Evolutionary conservation across 2,329 filamentous ascomycete species (phyloP).

Genomic region (Fusarium nisikadoi): DNA sequence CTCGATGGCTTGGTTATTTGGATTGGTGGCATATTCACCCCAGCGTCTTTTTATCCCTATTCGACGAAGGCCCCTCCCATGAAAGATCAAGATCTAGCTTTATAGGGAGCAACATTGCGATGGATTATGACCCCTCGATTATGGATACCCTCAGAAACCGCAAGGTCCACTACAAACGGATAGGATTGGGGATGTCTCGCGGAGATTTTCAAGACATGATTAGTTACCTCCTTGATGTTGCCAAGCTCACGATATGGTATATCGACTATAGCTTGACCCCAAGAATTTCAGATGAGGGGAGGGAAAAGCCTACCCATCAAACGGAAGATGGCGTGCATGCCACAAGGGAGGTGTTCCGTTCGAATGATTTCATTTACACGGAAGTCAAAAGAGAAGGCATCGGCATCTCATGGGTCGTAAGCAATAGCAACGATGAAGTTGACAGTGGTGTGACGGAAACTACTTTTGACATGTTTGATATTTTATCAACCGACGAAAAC

Average conservation of each 20-base stretch:
- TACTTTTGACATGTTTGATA: constrained; percentile 5
- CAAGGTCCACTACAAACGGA: neutral
- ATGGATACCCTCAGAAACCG: neutral
- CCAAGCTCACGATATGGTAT: constrained; percentile 11
- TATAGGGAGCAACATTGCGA: constrained; percentile 10
- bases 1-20: neutral
- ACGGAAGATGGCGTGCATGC: rapidly evolving
- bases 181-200: neutral
- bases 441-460: neutral
- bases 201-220: constrained; percentile 2
- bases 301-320: no score
- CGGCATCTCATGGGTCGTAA: neutral
- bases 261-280: constrained; percentile 6
- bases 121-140: constrained; percentile 22
- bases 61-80: neutral
- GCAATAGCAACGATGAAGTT: neutral
- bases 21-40: neutral
- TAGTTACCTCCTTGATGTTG: neutral
- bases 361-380: neutral
- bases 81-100: neutral
- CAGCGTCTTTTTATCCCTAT: neutral
- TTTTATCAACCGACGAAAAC: neutral
- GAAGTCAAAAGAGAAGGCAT: constrained; percentile 20
- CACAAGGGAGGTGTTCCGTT: constrained; percentile 1
- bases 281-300: rapidly evolving